phyloP scores from a whole-genome alignment of 257 asterid genomes.

The Lavandula angustifolia region DNA sequence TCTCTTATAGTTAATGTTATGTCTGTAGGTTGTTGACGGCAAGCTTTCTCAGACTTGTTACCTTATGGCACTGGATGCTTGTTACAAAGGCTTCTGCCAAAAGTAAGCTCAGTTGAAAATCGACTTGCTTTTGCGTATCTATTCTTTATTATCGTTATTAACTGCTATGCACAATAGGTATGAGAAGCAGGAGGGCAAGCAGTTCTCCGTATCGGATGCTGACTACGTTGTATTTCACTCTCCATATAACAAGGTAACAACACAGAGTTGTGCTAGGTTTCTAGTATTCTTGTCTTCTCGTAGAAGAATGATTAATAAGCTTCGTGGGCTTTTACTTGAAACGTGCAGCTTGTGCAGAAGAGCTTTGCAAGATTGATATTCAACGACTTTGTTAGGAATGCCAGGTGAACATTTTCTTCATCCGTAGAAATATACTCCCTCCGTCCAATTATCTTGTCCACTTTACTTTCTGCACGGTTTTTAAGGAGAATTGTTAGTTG shows the following conservation, averaged over 20 bases:
- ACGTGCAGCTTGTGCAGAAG: conserved; percentile 95
- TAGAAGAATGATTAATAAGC: conserved; percentile 5
- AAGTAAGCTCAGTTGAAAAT: conserved; percentile 50
- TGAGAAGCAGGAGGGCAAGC: conserved; percentile 80
- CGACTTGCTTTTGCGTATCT: conserved; percentile 10
- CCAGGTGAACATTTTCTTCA: conserved; percentile 57
- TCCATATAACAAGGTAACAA: conserved; percentile 92
- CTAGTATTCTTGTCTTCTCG: not conserved
- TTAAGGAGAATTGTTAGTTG: too few species aligned
- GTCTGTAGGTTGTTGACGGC: conserved; percentile 90
- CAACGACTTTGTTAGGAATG: conserved; percentile 70
- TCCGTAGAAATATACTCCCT: not conserved
- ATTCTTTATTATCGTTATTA: conserved; percentile 21
- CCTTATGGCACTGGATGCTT: conserved; percentile 96
- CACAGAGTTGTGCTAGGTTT: conserved; percentile 5
- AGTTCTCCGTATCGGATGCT: conserved; percentile 76
- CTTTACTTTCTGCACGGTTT: too few species aligned
- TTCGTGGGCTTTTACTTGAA: conserved; percentile 26
- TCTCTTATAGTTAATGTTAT: conserved; percentile 32
- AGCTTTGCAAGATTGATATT: conserved; percentile 84
- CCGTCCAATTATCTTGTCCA: too few species aligned
- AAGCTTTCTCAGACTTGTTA: conserved; percentile 98
- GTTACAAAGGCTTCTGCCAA: conserved; percentile 77
- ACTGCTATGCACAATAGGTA: conserved; percentile 49
- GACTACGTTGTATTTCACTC: conserved; percentile 91